These are phyloP conservation scores for Diatrype stigma DNA, from an alignment of 2,329 filamentous ascomycete genomes.

Conservation along the genomic window DNA sequence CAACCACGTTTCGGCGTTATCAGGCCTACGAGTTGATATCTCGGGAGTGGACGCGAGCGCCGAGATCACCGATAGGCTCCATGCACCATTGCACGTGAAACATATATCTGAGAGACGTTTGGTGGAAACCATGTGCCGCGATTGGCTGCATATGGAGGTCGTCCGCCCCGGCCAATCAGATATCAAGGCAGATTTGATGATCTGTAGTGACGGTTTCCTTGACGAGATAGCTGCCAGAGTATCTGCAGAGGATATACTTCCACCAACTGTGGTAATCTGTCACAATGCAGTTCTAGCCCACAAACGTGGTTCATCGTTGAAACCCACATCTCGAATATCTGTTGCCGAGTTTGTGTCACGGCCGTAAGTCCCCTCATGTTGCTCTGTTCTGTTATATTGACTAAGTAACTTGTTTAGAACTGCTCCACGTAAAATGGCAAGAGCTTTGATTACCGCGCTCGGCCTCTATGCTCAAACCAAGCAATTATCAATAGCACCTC, in stretches of 20 bases:
- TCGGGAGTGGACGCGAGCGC: conserved; percentile 10
- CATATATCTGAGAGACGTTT: conserved; percentile 10
- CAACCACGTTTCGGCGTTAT: conserved; percentile 4
- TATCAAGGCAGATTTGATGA: conserved; percentile 17
- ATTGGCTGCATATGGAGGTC: conserved; percentile 31
- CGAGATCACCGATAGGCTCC: background rate
- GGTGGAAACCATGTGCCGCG: conserved; percentile 24
- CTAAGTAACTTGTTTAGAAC: conserved; percentile 16
- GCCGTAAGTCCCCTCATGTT: conserved; percentile 24
- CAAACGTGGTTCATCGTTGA: conserved; percentile 8
- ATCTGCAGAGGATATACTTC: conserved; percentile 4
- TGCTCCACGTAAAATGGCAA: conserved; percentile 34
- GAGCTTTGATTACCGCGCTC: conserved; percentile 18
- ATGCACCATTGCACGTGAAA: background rate
- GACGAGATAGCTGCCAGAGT: conserved; percentile 8
- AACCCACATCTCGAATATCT: conserved; percentile 11
- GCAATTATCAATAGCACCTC: background rate
- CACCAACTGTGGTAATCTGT: conserved; percentile 30
- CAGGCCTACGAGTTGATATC: conserved; percentile 25
- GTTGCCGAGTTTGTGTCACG: conserved; percentile 35
- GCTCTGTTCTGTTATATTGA: background rate
- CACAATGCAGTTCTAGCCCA: conserved; percentile 27
- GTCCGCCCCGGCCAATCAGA: conserved; percentile 1
- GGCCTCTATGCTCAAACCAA: background rate
- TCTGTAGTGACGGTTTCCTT: conserved; percentile 17